Conservation (phyloP, 2,329 filamentous ascomycete genomes). For the Epichloe amarillans region DNA sequence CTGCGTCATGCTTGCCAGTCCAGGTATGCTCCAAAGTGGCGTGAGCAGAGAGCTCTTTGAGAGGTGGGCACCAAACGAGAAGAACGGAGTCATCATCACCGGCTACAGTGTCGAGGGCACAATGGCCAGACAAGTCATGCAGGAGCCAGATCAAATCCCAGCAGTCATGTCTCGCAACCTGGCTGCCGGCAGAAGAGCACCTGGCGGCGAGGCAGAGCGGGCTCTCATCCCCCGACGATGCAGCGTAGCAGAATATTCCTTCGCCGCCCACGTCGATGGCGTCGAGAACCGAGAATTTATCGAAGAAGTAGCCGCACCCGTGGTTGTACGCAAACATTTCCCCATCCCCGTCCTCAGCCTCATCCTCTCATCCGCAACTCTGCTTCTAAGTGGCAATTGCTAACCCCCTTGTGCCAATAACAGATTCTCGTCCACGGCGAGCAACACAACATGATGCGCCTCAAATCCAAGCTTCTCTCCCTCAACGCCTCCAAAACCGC, state of each 20-base stretch:
- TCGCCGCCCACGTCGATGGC: constrained; percentile 93
- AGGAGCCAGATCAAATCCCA: constrained; percentile 88
- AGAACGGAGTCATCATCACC: constrained; percentile 97
- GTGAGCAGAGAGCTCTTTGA: constrained; percentile 88
- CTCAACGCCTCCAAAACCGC: constrained; percentile 68
- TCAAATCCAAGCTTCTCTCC: constrained; percentile 90
- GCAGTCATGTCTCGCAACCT: constrained; percentile 74
- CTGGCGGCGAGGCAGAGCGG: constrained; percentile 64
- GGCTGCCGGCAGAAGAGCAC: constrained; percentile 46
- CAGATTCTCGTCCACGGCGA: constrained; percentile 95
- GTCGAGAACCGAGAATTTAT: constrained; percentile 95
- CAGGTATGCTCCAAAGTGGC: constrained; percentile 96
- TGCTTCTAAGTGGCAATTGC: neutral
- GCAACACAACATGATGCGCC: constrained; percentile 93
- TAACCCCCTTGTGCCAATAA: neutral
- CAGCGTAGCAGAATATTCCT: constrained; percentile 87
- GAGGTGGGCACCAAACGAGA: constrained; percentile 88
- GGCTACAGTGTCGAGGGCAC: constrained; percentile 98
- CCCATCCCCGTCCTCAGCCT: neutral
- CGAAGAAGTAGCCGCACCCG: constrained; percentile 80
- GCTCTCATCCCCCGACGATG: constrained; percentile 86
- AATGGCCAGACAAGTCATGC: constrained; percentile 92
- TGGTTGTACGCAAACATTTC: constrained; percentile 50
- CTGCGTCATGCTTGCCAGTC: constrained; percentile 94
- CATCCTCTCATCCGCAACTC: neutral